Evolutionary conservation across 2,329 filamentous ascomycete genomes (phyloP).

Genomic region (Myotisia sp.): DNA sequence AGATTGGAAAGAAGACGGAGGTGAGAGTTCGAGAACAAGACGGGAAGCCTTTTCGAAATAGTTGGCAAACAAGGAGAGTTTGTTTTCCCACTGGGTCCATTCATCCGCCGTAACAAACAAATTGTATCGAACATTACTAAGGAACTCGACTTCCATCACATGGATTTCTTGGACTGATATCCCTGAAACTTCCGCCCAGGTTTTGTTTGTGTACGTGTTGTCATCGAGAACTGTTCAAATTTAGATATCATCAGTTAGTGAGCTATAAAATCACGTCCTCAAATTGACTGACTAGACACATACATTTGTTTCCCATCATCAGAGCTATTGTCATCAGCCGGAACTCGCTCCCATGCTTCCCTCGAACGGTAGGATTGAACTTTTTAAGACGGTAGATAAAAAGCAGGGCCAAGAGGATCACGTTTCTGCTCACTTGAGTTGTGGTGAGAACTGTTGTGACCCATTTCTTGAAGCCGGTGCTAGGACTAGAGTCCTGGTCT

Average conservation of each 20-base stretch:
- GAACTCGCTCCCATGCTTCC: constrained; percentile 86
- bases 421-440: constrained; percentile 91
- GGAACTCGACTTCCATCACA: constrained; percentile 98
- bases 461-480: constrained; percentile 80
- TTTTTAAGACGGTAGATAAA: constrained; percentile 91
- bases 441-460: constrained; percentile 79
- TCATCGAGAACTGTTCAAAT: constrained; percentile 63
- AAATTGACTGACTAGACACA: constrained; percentile 19
- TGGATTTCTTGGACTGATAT: constrained; percentile 92
- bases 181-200: constrained; percentile 93
- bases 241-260: constrained; percentile 6
- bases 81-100: constrained; percentile 77
- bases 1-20: constrained; percentile 24
- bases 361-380: constrained; percentile 75
- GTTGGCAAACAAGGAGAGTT: constrained; percentile 65
- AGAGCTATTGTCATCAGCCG: constrained; percentile 81
- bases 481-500: constrained; percentile 58
- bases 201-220: constrained; percentile 99
- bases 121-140: constrained; percentile 96
- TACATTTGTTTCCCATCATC: constrained; percentile 96
- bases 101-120: constrained; percentile 71
- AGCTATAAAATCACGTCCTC: background rate
- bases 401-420: constrained; percentile 73
- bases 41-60: constrained; percentile 61
- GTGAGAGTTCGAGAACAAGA: constrained; percentile 21